Evolutionary conservation across 768 basidiomycete genomes (phyloP).

Genomic region (Boletus insuetus): DNA sequence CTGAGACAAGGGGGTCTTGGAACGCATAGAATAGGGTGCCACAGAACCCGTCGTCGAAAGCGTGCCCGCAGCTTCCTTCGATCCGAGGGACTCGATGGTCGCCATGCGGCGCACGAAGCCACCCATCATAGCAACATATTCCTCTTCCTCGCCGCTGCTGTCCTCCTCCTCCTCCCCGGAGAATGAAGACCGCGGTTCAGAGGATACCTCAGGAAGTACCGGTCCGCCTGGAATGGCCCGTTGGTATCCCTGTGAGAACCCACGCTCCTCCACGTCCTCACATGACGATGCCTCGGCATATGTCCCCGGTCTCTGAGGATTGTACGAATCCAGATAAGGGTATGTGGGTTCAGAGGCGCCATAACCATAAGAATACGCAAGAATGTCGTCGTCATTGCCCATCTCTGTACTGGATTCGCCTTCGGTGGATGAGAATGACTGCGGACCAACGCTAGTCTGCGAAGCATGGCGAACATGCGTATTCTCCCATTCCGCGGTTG

Average conservation of each 20-base stretch:
- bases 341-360: conserved; percentile 25
- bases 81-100: conserved; percentile 76
- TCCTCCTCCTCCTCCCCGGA: conserved; percentile 5
- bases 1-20: conserved; percentile 18
- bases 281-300: conserved; percentile 2
- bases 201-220: conserved; percentile 8
- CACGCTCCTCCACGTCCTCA: conserved; percentile 4
- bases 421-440: conserved; percentile 2
- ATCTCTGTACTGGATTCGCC: conserved; percentile 15
- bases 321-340: conserved; percentile 34
- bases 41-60: conserved; percentile 32
- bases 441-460: conserved; percentile 1
- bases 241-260: neutral
- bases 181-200: conserved; percentile 14
- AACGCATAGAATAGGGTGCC: conserved; percentile 28
- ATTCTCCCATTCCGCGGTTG: conserved; percentile 8
- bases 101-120: conserved; percentile 71
- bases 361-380: conserved; percentile 28
- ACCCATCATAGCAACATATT: conserved; percentile 57
- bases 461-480: conserved; percentile 1
- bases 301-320: conserved; percentile 11
- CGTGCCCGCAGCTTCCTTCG: conserved; percentile 44
- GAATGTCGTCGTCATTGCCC: neutral
- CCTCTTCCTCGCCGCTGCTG: conserved; percentile 27
- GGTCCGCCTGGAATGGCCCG: neutral